Conservation (phyloP, 2,329 filamentous ascomycete species). For the Phialophora verrucosa region DNA sequence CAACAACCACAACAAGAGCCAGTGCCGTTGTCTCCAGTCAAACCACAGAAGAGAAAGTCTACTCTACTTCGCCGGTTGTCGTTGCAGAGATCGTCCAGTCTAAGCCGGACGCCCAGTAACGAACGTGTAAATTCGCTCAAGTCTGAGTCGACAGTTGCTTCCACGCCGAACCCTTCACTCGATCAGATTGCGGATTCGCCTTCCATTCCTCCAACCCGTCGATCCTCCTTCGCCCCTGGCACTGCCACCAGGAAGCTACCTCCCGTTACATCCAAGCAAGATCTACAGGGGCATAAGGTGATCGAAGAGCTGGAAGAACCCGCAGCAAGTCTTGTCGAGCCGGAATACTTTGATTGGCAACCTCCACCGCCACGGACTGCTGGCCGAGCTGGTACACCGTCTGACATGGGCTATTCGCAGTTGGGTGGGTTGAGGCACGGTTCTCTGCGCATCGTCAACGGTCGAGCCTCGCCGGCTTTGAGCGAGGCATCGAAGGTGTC, state of each 20-base stretch:
- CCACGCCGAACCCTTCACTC: constrained; percentile 14
- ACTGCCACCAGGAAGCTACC: constrained; percentile 36
- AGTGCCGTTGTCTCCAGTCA: constrained; percentile 20
- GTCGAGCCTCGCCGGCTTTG: constrained; percentile 39
- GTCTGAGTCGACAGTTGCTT: constrained; percentile 15
- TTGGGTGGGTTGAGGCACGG: constrained; percentile 36
- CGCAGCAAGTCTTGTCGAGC: constrained; percentile 9
- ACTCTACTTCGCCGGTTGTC: constrained; percentile 28
- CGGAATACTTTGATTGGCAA: constrained; percentile 27
- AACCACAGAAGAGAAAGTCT: constrained; percentile 31
- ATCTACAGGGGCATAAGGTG: constrained; percentile 8
- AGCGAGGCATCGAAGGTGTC: constrained; percentile 38
- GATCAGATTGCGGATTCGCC: constrained; percentile 32
- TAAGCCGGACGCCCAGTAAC: constrained; percentile 23
- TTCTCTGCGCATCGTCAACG: constrained; percentile 39
- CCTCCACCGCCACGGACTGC: constrained; percentile 31
- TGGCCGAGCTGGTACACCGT: constrained; percentile 36
- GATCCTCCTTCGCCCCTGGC: constrained; percentile 38
- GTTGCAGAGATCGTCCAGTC: constrained; percentile 23
- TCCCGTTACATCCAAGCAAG: constrained; percentile 3
- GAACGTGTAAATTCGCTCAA: constrained; percentile 19
- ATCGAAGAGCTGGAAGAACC: constrained; percentile 21
- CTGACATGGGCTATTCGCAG: constrained; percentile 37
- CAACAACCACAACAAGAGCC: constrained; percentile 6
- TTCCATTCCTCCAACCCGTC: constrained; percentile 33